phyloP scores from a whole-genome alignment of 768 basidiomycete genomes.

The Cyclocybe aegerita region DNA sequence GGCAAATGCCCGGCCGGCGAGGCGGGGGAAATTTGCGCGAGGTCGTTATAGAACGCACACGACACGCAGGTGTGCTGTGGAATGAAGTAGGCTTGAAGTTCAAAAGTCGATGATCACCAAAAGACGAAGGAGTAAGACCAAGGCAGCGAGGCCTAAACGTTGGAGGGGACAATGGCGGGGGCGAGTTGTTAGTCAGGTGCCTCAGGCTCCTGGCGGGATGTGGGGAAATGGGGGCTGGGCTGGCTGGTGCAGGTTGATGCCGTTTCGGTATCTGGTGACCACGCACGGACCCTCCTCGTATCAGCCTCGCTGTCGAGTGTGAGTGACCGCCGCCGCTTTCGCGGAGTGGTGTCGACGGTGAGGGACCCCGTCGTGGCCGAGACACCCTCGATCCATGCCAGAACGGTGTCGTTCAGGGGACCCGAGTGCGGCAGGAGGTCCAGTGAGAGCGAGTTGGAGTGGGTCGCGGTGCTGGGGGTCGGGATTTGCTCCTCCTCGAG shows the following conservation, averaged over 20 bases:
- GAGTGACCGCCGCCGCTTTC: constrained; percentile 40
- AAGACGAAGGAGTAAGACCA: background rate
- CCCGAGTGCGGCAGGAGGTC: constrained; percentile 27
- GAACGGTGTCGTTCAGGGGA: constrained; percentile 22
- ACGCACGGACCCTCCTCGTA: constrained; percentile 25
- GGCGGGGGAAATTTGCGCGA: too few species aligned
- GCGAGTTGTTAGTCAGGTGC: constrained; percentile 21
- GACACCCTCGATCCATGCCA: constrained; percentile 44
- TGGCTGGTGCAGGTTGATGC: constrained; percentile 14
- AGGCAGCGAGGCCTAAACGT: constrained; percentile 18
- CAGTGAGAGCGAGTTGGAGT: constrained; percentile 30
- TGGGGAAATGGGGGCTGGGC: constrained; percentile 12
- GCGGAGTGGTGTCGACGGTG: constrained; percentile 15
- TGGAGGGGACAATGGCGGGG: constrained; percentile 4
- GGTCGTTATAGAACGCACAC: too few species aligned
- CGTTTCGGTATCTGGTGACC: constrained; percentile 23
- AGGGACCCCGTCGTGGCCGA: constrained; percentile 17
- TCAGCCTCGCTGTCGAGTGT: constrained; percentile 30
- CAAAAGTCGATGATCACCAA: constrained; percentile 1
- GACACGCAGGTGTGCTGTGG: too few species aligned
- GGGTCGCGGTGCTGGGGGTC: constrained; percentile 15
- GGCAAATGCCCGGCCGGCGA: too few species aligned
- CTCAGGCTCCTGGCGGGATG: constrained; percentile 14
- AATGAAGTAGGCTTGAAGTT: too few species aligned
- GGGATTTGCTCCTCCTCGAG: constrained; percentile 1